These are phyloP conservation scores for Fusarium concolor DNA, from an alignment of 2,329 filamentous ascomycete species.

Conservation along the genomic window DNA sequence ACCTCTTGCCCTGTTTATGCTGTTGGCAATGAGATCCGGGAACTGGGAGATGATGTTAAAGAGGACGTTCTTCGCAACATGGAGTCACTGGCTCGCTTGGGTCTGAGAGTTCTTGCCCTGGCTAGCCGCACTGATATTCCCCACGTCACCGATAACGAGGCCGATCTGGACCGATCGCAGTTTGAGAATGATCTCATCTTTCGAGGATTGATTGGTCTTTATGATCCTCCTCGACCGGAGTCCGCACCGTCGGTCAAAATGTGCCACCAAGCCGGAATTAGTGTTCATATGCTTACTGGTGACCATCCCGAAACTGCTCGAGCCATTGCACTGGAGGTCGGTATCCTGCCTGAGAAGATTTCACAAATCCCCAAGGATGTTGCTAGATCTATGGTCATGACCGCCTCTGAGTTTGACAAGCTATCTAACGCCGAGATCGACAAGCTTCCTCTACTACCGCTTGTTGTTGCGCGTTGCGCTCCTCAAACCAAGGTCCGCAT, in stretches of 20 bases:
- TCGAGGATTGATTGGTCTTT: conserved; percentile 77
- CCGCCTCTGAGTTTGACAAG: too few species aligned
- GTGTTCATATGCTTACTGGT: conserved; percentile 77
- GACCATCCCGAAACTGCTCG: conserved; percentile 74
- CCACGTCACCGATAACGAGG: too few species aligned
- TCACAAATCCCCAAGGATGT: conserved; percentile 66
- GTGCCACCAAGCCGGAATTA: conserved; percentile 71
- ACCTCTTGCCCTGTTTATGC: conserved; percentile 68
- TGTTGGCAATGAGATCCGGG: conserved; percentile 55
- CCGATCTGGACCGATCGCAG: too few species aligned
- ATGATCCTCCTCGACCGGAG: conserved; percentile 77
- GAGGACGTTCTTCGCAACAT: too few species aligned
- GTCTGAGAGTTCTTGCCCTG: too few species aligned
- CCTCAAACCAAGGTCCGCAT: too few species aligned
- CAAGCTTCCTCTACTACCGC: too few species aligned
- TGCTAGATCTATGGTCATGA: too few species aligned
- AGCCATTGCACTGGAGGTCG: conserved; percentile 72
- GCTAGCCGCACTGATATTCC: too few species aligned
- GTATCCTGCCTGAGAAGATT: conserved; percentile 75
- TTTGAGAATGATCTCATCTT: conserved; percentile 64
- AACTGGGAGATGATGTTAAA: conserved; percentile 59
- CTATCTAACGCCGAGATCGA: too few species aligned
- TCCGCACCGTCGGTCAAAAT: conserved; percentile 68
- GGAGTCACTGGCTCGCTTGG: too few species aligned
- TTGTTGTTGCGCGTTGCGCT: too few species aligned